These are phyloP conservation scores for Phytophthora foliorum DNA, from an alignment of 352 stramenopile species.

Conservation along the genomic window DNA sequence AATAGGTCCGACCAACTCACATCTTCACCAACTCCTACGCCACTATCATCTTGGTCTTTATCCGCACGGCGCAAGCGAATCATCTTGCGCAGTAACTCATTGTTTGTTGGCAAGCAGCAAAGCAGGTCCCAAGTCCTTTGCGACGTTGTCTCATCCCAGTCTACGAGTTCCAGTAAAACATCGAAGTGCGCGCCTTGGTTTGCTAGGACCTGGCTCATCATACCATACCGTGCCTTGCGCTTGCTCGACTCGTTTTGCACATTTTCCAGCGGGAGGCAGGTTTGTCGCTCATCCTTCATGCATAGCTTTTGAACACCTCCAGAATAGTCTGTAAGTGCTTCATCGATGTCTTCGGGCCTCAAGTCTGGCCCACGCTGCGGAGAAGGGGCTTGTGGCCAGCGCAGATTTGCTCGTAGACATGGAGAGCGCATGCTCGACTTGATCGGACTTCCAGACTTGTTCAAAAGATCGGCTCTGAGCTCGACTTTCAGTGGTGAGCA, in stretches of 20 bases:
- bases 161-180: constrained; percentile 66
- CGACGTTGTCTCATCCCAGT: constrained; percentile 58
- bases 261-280: background rate
- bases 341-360: constrained; percentile 38
- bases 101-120: constrained; percentile 77
- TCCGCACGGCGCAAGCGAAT: constrained; percentile 53
- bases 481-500: constrained; percentile 23
- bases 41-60: constrained; percentile 2
- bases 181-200: constrained; percentile 68
- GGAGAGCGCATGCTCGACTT: constrained; percentile 52
- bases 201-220: constrained; percentile 67
- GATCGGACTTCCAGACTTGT: constrained; percentile 16
- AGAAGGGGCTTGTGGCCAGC: constrained; percentile 48
- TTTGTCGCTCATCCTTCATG: constrained; percentile 7
- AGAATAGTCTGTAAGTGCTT: constrained; percentile 25
- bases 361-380: constrained; percentile 63
- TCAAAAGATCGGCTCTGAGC: constrained; percentile 17
- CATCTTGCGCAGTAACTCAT: constrained; percentile 69
- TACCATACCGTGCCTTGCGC: constrained; percentile 35
- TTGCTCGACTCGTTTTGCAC: background rate
- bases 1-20: constrained; percentile 63
- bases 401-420: constrained; percentile 48
- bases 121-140: constrained; percentile 81
- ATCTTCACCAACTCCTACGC: constrained; percentile 1
- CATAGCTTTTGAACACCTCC: background rate